Base-by-base conservation (phyloP, 768 basidiomycete genomes). In the Chalciporus sphaerocephalus region DNA sequence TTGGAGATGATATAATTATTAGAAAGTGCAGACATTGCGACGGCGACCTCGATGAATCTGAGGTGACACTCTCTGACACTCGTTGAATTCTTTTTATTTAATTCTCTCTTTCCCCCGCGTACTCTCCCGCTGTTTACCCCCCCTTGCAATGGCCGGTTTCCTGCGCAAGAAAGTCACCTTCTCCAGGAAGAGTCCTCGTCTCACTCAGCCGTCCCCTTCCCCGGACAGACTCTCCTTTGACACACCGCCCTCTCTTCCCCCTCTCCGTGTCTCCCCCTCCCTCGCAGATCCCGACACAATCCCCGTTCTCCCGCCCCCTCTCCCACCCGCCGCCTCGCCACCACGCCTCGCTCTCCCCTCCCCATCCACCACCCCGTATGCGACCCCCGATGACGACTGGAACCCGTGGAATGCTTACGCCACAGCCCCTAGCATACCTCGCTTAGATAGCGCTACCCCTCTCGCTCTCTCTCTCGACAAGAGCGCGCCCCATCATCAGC, bases 121-220 rank as follows among this genome's bases (percentile, higher is more conserved):
- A 40, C 16, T 4, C 28, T 12, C 16, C n/a, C 17, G 17, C 39
- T 40, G 25, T 28, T 17, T 17, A 17, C 38, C 38, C 20, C 38
- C 17, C 25, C 38, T 6, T 8, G 61, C 65, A 61, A 79, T 80
- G 79, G 72, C 75, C 54, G 72, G 71, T 59, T 79, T 80, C 67
- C 68, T 79, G 62, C 79, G 75, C 67, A 79, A 67, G 68, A 78
- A 76, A 58, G 48, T 55, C 10, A 76, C 69, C 5, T 0, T 44
- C 8, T 33, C 46, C 0, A 58, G 44, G 47, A 46, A 34, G 36
- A 17, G 6, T n/a, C 2, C 35, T 43, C n/a, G 28, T 7, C n/a
- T 17, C 24, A 6, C 22, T 22, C 22, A 13, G 11, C 20, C 7
- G 27, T 8, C 30, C 45, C 15, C 44, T 41, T 50, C 51, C 12